These are phyloP conservation scores for Colletotrichum liaoningense DNA, from an alignment of 2,329 filamentous ascomycete genomes.

Conservation along the genomic window DNA sequence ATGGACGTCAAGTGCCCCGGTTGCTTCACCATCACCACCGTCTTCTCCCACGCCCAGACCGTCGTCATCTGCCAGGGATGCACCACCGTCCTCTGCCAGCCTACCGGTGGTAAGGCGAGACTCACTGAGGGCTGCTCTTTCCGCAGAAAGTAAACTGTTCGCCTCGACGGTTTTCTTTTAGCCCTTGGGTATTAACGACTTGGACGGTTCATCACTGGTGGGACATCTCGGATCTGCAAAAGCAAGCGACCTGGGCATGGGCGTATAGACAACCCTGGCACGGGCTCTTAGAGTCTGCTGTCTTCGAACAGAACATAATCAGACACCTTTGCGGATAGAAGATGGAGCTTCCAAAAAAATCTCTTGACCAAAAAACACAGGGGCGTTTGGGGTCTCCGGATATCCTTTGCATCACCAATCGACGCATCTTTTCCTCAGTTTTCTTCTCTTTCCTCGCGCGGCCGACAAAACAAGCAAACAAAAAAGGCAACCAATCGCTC, in stretches of 20 bases:
- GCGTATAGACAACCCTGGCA: slow-evolving; percentile 59
- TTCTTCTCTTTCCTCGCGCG: slow-evolving; percentile 11
- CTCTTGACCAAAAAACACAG: slow-evolving; percentile 64
- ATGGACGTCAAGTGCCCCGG: slow-evolving; percentile 99
- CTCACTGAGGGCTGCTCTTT: slow-evolving; percentile 99
- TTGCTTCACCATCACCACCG: slow-evolving; percentile 99
- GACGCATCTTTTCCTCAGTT: slow-evolving; percentile 44
- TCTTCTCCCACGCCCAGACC: slow-evolving; percentile 99
- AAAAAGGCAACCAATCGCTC: slow-evolving; percentile 43
- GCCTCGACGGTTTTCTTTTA: slow-evolving; percentile 59
- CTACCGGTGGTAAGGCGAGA: slow-evolving; percentile 98
- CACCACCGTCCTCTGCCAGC: slow-evolving; percentile 99
- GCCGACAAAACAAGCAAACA: slow-evolving; percentile 44
- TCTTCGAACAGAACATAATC: slow-evolving; percentile 54
- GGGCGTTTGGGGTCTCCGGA: slow-evolving; percentile 83
- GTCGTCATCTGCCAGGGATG: slow-evolving; percentile 99
- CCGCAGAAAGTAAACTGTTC: slow-evolving; percentile 94
- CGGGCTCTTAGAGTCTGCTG: slow-evolving; percentile 48
- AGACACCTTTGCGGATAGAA: slow-evolving; percentile 74
- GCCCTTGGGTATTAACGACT: slow-evolving; percentile 60
- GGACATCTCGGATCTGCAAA: slow-evolving; percentile 71
- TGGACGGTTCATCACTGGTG: slow-evolving; percentile 61
- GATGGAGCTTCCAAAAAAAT: slow-evolving; percentile 71
- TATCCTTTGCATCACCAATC: slow-evolving; percentile 76
- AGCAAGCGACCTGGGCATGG: slow-evolving; percentile 57